Base-by-base conservation (phyloP, 306 rosid genomes). In the Astragalus membranaceus region DNA sequence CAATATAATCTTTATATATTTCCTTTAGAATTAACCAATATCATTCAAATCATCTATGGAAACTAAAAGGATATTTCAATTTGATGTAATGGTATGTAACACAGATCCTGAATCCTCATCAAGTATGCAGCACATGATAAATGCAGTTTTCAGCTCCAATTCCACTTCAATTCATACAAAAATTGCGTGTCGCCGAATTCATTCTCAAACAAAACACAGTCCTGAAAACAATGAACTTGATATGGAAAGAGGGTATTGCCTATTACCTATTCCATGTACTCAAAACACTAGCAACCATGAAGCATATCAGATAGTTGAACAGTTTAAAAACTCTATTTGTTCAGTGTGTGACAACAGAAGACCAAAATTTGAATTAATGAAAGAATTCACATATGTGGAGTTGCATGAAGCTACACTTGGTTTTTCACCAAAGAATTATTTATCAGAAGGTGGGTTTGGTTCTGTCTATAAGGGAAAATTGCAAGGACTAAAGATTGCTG, bases 381-480 rank as follows among this genome's bases (percentile, higher is more conserved):
- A 84, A 78, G 87, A 91, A 63, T 88, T 88, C 65, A 80, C 86
- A 16, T 81, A 82, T 69, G 73, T 72, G 4, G 96, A 88, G 59
- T 78, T 91, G 36, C 73, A 48, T 2, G 82, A 74, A 32, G 93
- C 96, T 30, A 91, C 96, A 9, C 16, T 50, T 5, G 79, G 88
- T 13, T 87, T 91, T 70, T 79, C 91, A 0, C 14, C 20, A 0
- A 75, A 57, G 57, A 88, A 85, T 71, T 88, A 39, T 64, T 58
- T 91, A 51, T 84, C 93, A 14, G 96, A 87, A 84, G 97, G 96
- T 32, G 97, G 96, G 23, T 84, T 84, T 63, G 97, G 97, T 42
- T 71, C 85, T 2, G 97, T 87, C 36, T 91, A 64, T 61, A 81
- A 8, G 33, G 96, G 96, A 10, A 65, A 54, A 35, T 42, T 88